Conservation (phyloP, 768 basidiomycete species). For the Leccinum disarticulatum region DNA sequence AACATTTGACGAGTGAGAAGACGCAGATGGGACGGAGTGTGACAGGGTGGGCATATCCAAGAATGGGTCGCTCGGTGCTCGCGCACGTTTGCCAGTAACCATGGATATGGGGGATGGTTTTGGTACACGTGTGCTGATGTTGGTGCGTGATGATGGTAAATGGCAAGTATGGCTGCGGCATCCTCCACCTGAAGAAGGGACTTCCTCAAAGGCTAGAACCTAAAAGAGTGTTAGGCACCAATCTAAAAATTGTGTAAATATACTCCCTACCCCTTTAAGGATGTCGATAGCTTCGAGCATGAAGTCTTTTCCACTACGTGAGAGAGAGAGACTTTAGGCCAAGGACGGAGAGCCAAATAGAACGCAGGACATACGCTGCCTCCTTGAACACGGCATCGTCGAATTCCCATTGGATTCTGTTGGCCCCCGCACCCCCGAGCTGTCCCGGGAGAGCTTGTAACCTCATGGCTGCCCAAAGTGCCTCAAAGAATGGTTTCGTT, state of each 20-base stretch:
- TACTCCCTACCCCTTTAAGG: slow-evolving; percentile 76
- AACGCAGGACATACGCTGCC: slow-evolving; percentile 68
- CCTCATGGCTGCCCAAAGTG: slow-evolving; percentile 75
- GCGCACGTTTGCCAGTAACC: slow-evolving; percentile 57
- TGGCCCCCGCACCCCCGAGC: slow-evolving; percentile 76
- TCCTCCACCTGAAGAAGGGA: slow-evolving; percentile 34
- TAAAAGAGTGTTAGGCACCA: slow-evolving; percentile 18
- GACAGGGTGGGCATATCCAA: slow-evolving; percentile 67
- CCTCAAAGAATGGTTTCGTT: slow-evolving; percentile 74
- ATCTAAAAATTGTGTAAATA: slow-evolving; percentile 9
- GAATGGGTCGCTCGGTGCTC: slow-evolving; percentile 80
- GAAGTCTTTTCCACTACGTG: slow-evolving; percentile 83
- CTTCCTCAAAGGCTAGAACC: slow-evolving; percentile 78
- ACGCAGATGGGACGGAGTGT: slow-evolving; percentile 52
- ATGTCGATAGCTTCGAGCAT: slow-evolving; percentile 90
- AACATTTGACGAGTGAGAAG: slow-evolving; percentile 44
- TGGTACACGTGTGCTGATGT: slow-evolving; percentile 30
- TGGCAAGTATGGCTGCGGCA: slow-evolving; percentile 35
- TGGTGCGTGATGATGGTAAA: slow-evolving; percentile 44
- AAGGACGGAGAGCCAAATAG: slow-evolving; percentile 8
- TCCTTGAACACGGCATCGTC: slow-evolving; percentile 95
- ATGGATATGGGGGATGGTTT: slow-evolving; percentile 42
- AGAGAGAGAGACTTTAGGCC: slow-evolving; percentile 20
- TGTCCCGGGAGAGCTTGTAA: slow-evolving; percentile 78
- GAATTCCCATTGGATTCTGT: slow-evolving; percentile 82